A percentile compares a stretch with the other conserved stretches of the same genome.
Conservation (phyloP, 108 stramenopile species). For the Nitzschia inconspicua region DNA sequence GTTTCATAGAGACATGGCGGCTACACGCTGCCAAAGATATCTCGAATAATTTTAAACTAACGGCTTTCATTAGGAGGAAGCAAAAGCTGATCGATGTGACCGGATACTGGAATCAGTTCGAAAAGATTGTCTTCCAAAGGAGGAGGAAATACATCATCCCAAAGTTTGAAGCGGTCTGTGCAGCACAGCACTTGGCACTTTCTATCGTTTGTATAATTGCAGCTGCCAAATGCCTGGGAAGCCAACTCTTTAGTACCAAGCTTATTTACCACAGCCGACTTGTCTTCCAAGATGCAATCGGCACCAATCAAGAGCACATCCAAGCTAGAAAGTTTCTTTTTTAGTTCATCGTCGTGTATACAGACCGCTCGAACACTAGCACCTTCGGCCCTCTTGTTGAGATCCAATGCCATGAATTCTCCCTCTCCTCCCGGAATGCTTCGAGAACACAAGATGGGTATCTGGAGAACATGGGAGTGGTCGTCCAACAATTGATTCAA, state of each 20-base stretch:
- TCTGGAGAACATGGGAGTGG: too few relatives aligned
- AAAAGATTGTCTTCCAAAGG: conserved; percentile 47
- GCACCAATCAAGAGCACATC: conserved; percentile 39
- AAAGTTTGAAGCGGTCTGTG: conserved; percentile 47
- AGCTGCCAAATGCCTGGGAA: conserved; percentile 17
- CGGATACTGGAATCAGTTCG: conserved; percentile 42
- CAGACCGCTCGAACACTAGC: too few relatives aligned
- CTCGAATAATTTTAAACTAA: too few relatives aligned
- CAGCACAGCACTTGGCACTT: conserved; percentile 34
- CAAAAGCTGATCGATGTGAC: conserved; percentile 21
- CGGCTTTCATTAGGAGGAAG: too few relatives aligned
- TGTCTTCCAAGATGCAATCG: conserved; percentile 35
- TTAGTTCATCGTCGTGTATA: conserved; percentile 29
- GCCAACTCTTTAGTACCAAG: conserved; percentile 34
- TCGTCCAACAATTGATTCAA: conserved; percentile 19
- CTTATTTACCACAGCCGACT: conserved; percentile 41
- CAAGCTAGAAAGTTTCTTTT: conserved; percentile 11
- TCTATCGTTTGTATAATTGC: background rate
- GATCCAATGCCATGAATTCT: conserved; percentile 46
- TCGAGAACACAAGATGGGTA: conserved; percentile 40
- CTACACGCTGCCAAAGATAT: too few relatives aligned
- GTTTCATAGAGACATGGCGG: too few relatives aligned
- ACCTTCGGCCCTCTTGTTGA: too few relatives aligned
- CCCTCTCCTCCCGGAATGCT: conserved; percentile 51
- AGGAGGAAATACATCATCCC: conserved; percentile 50